phyloP scores from a whole-genome alignment of 257 asterid species.

The Lycium ferocissimum region DNA sequence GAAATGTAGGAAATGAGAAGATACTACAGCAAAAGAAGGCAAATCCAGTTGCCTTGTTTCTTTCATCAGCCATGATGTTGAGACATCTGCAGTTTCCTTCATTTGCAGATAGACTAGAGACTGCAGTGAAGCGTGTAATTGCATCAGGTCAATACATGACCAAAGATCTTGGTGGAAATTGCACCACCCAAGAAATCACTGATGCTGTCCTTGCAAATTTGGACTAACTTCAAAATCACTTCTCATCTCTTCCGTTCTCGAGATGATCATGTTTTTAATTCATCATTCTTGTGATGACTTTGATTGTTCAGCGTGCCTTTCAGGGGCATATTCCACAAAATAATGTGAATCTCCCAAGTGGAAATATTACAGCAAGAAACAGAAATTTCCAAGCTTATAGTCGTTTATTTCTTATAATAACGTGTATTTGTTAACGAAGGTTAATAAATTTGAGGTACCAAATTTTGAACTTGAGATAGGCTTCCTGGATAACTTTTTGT shows the following conservation, averaged over 20 bases:
- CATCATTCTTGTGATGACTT: not conserved
- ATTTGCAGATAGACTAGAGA: constrained; percentile 89
- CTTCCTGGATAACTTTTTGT: too few species aligned
- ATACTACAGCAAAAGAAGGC: constrained; percentile 72
- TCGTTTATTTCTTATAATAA: constrained; percentile 5
- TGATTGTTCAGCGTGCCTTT: constrained; percentile 12
- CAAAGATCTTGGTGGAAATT: constrained; percentile 84
- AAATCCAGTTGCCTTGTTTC: constrained; percentile 89
- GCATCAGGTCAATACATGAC: constrained; percentile 74
- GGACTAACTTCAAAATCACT: constrained; percentile 39
- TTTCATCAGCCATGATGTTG: constrained; percentile 96
- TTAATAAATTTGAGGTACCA: constrained; percentile 8
- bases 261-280: constrained; percentile 3
- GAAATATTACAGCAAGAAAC: constrained; percentile 13
- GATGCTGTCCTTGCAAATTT: constrained; percentile 88
- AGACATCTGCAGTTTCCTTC: constrained; percentile 98
- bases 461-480: not conserved
- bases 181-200: constrained; percentile 88
- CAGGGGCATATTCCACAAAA: constrained; percentile 9
- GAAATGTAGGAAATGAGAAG: constrained; percentile 86
- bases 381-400: constrained; percentile 7
- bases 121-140: constrained; percentile 80
- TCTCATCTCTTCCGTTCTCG: not conserved
- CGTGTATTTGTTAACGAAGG: not conserved
- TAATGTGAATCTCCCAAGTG: constrained; percentile 23